Evolutionary conservation across 83 land plant species (phyloP), one percentile per base, ranked within the genome.

Genomic region (Thuja plicata): DNA sequence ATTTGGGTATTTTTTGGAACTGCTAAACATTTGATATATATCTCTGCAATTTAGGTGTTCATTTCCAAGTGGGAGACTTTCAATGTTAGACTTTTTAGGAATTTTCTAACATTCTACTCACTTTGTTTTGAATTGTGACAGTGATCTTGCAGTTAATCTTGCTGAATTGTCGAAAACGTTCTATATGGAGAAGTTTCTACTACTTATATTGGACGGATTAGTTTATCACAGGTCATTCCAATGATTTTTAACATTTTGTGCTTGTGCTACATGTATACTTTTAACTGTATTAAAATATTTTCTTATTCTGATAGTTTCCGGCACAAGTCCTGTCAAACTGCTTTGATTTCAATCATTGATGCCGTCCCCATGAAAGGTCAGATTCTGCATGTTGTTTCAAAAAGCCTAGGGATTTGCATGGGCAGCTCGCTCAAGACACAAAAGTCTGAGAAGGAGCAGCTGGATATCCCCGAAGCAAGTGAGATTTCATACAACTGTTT

Each of bases 71-170:
- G 48, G 21, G 27, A 9, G 24, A 83, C 2, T 83, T 27, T 46
- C 12, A 46, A 30, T 43, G 3, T 46, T 46, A 43, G 32, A 81
- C 24, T 0, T 74, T 43, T n/a, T 46, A 41, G 32, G 2, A 45
- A 12, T 13, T 83, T 41, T 30, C 19, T n/a, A 43, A 19, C 48
- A 46, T 43, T 83, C 46, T 19, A 4, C 30, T 82, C 80, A 88
- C 32, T 50, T 84, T 82, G 5, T 46, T 85, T 86, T 17, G 38
- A 46, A 57, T 40, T 50, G 77, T 88, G 82, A 88, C 85, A 94
- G 96, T 87, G 95, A 92, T 73, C 88, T 95, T 83, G 52, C 91
- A 77, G 89, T 55, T 37, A 38, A 92, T 54, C 89, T 95, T 85
- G 57, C 85, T 73, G 90, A 90, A 71, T 76, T 95, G 38, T 70